Evolutionary conservation across 1,139 yeast species (phyloP).

Genomic region (Yamadazyma jaroonii): DNA sequence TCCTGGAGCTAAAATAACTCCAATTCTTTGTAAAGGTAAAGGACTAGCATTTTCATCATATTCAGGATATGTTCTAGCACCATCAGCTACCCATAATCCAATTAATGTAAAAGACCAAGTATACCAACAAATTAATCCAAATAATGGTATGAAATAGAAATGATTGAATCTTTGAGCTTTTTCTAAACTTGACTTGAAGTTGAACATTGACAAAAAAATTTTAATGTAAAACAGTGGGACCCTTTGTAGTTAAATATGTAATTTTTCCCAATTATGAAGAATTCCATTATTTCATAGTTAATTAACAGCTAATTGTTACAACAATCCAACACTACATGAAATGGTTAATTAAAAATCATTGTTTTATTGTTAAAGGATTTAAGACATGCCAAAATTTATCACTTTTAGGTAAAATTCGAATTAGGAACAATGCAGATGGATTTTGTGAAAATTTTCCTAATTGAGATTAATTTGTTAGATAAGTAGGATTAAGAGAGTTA

Average conservation of each 20-base stretch:
- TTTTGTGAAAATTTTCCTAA: too few species aligned
- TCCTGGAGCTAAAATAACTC: slow-evolving; percentile 24
- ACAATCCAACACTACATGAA: too few species aligned
- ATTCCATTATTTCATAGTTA: neutral
- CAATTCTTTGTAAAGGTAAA: slow-evolving; percentile 27
- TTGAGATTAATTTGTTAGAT: too few species aligned
- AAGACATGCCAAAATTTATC: too few species aligned
- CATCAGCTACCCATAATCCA: slow-evolving; percentile 24
- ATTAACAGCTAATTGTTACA: neutral
- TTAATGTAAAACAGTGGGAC: neutral
- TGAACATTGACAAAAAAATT: neutral
- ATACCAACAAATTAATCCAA: slow-evolving; percentile 29
- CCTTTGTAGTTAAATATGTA: neutral
- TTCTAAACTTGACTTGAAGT: neutral
- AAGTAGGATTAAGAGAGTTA: too few species aligned
- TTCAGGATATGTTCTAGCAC: slow-evolving; percentile 21
- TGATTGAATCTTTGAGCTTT: slow-evolving; percentile 20
- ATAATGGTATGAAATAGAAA: slow-evolving; percentile 26
- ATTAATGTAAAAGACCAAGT: slow-evolving; percentile 22
- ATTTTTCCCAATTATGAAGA: neutral
- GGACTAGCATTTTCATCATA: slow-evolving; percentile 18
- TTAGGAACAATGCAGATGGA: too few species aligned
- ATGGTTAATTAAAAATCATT: too few species aligned
- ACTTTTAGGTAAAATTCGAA: too few species aligned
- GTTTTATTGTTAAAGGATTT: too few species aligned